Percentiles rank a stretch among this genome's conserved stretches.
Conservation (phyloP, 768 basidiomycete genomes). For the Amanita fuliginea region DNA sequence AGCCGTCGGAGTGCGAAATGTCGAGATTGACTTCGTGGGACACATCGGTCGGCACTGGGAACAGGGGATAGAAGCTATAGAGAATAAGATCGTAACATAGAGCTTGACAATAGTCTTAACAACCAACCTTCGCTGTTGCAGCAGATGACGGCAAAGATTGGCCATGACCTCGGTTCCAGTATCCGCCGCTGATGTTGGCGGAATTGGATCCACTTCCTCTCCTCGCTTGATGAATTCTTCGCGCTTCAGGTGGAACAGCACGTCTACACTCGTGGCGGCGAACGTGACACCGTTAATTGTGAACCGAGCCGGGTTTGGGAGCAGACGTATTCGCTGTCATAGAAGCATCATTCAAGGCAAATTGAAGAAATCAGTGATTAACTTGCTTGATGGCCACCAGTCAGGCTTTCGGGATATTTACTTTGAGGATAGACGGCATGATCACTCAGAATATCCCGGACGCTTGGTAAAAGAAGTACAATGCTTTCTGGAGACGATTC, state of each 20-base stretch:
- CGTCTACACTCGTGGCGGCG: slow-evolving; percentile 75
- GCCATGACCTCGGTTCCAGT: slow-evolving; percentile 64
- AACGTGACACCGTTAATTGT: slow-evolving; percentile 78
- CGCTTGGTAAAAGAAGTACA: slow-evolving; percentile 72
- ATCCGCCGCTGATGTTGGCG: slow-evolving; percentile 27
- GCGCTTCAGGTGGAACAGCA: slow-evolving; percentile 79
- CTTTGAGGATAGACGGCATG: slow-evolving; percentile 84
- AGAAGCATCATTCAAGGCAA: background rate
- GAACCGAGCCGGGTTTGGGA: slow-evolving; percentile 85
- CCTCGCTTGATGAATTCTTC: slow-evolving; percentile 70
- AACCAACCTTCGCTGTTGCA: slow-evolving; percentile 77
- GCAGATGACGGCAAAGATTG: slow-evolving; percentile 63
- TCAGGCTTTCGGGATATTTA: slow-evolving; percentile 35
- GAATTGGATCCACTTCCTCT: slow-evolving; percentile 44
- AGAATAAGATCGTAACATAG: background rate
- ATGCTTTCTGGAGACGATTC: slow-evolving; percentile 54
- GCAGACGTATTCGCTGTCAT: slow-evolving; percentile 56
- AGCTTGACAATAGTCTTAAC: background rate
- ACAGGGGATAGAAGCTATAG: slow-evolving; percentile 86
- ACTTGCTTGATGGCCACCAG: slow-evolving; percentile 42
- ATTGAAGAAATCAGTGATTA: background rate
- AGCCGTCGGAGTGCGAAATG: slow-evolving; percentile 56
- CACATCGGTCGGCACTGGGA: slow-evolving; percentile 71
- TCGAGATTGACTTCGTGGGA: slow-evolving; percentile 83
- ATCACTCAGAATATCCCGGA: slow-evolving; percentile 67